Evolutionary conservation across 345 rosid species (phyloP).

Genomic region (Gossypium australe): DNA sequence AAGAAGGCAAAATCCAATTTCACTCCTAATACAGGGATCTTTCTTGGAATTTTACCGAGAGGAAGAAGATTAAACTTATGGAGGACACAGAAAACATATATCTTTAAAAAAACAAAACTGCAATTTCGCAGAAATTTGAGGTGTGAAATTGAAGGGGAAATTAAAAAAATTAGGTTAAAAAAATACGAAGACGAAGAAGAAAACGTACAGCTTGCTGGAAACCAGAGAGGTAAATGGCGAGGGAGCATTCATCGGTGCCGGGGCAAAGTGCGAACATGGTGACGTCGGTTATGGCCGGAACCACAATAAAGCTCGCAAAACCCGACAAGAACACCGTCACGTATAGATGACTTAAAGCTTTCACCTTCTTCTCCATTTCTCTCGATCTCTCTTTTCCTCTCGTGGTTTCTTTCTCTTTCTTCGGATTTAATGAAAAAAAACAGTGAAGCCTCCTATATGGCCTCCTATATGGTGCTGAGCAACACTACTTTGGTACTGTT

Average conservation of each 20-base stretch:
- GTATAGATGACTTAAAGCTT: slow-evolving; percentile 42
- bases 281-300: slow-evolving; percentile 71
- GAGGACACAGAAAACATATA: too few species aligned
- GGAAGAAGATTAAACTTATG: too few species aligned
- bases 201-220: slow-evolving; percentile 66
- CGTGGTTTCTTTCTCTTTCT: background rate
- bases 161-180: background rate
- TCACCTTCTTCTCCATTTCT: slow-evolving; percentile 25
- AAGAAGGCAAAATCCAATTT: too few species aligned
- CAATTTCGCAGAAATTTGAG: too few species aligned
- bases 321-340: slow-evolving; percentile 54
- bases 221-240: slow-evolving; percentile 81
- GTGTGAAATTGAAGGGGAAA: too few species aligned
- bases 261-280: slow-evolving; percentile 81
- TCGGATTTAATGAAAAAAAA: background rate
- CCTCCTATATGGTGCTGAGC: too few species aligned
- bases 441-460: background rate
- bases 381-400: background rate
- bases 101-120: too few species aligned
- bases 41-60: too few species aligned
- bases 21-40: too few species aligned
- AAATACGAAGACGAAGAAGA: background rate
- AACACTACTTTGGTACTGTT: too few species aligned
- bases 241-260: slow-evolving; percentile 59
- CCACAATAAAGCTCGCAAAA: slow-evolving; percentile 31